Base-by-base conservation (phyloP, 2,329 filamentous ascomycete genomes). In the Blastomyces gilchristii region DNA sequence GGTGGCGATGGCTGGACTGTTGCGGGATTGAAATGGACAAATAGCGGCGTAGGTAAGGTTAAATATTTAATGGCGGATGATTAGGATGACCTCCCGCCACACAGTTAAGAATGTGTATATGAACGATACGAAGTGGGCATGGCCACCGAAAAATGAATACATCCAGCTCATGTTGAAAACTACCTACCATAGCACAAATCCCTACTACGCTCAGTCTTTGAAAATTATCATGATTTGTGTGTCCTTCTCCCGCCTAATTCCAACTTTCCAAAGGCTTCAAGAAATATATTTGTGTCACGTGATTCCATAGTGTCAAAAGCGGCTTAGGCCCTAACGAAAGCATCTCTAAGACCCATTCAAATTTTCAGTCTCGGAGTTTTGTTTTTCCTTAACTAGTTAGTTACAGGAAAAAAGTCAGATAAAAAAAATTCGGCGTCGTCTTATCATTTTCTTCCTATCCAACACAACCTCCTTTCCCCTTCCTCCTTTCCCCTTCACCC, bases 341-440 rank as follows among this genome's bases (percentile, higher is more conserved):
- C 59, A 52, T 31, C 49, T 22, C 31, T 25, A 3, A 18, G 1
- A 31, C n/a, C 22, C n/a, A 47, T 14, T 47, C 52, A 60, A 63
- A 63, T 37, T 60, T 63, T 63, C 56, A 2, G 4, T 31, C n/a
- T 25, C 56, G 49, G 56, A 45, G 22, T 50, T 52, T 60, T 34
- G 31, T 63, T 62, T 43, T 57, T 58, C 41, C 60, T 25, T n/a
- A 7, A 22, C n/a, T 22, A 22, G n/a, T 22, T 22, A 22, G n/a
- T 22, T 25, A 25, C 47, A 60, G 34, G 37, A 31, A 60, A 52
- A 52, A 49, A 62, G 11, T 34, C n/a, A 16, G 31, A 56, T 25
- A 37, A 25, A 54, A 37, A 54, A 54, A 56, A 31, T n/a, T 16
- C 22, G 12, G 25, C 52, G 39, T 45, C 37, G 37, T 54, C 60